Evolutionary conservation across 441 rosid genomes (phyloP).

Genomic region (Macaranga tanarius): DNA sequence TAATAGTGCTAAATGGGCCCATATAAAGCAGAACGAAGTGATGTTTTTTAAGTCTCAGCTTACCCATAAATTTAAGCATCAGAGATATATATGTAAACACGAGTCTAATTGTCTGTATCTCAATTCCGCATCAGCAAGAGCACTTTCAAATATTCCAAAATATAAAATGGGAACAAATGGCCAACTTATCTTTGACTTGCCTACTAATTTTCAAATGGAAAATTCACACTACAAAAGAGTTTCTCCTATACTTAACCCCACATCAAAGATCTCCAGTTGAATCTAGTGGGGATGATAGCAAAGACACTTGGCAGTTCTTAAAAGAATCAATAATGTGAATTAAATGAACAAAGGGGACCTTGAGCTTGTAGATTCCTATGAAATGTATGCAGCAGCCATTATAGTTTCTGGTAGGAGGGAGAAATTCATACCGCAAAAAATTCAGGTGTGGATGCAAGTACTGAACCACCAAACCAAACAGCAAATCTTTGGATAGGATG

Average conservation of each 20-base stretch:
- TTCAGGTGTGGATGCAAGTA: constrained; percentile 97
- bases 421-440: constrained; percentile 69
- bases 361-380: constrained; percentile 1
- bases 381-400: not conserved
- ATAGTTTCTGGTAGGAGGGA: not conserved
- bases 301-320: not conserved
- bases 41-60: not conserved
- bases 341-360: not conserved
- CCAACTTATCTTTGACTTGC: not conserved
- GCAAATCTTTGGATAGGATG: constrained; percentile 97
- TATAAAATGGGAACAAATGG: not conserved
- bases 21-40: constrained; percentile 6
- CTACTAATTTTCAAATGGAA: not conserved
- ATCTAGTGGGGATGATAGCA: not conserved
- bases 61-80: not conserved
- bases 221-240: constrained; percentile 2
- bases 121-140: too few species aligned
- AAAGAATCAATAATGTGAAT: not conserved
- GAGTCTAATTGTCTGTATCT: too few species aligned
- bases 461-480: constrained; percentile 99
- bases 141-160: too few species aligned
- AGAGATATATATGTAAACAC: too few species aligned
- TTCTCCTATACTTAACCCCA: not conserved
- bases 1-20: constrained; percentile 2
- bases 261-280: not conserved